Evolutionary conservation across 2,329 filamentous ascomycete genomes (phyloP), one percentile per base, ranked within the genome.

Genomic region (Cryphonectria japonica): DNA sequence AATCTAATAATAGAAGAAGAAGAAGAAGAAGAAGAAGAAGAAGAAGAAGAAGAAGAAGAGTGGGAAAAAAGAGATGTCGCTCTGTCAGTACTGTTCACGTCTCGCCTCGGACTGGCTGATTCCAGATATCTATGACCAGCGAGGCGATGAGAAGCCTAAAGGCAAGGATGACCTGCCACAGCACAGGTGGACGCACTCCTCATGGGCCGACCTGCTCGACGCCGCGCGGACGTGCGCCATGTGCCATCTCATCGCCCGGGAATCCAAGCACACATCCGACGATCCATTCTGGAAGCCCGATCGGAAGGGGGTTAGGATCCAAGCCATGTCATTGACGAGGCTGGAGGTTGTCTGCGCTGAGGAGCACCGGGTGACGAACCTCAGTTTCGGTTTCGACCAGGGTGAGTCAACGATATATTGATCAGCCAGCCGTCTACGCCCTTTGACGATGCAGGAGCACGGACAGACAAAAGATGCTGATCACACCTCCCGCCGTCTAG

Each of bases 91-190:
- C 41, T 65, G 62, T 41, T 43, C 62, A 29, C 37, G 41, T 22
- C 62, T 65, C 26, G 62, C 62, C 37, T 32, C 62, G 7, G 62
- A 46, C 37, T 65, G 62, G 62, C 26, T 65, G 39, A 65, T 65
- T 16, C 62, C 41, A 6, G 62, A 65, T 19, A 43, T 65, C 34
- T 62, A 62, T 22, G 60, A 62, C 34, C 34, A 62, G 60, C 34
- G 60, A 19, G 37, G n/a, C 60, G 19, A n/a, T 22, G 19, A 62
- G 60, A 39, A 22, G 60, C 60, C 34, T 29, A 59, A 13, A 6
- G 54, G 54, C 54, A 59, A 32, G 14, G 54, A 59, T 9, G 2
- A 14, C 7, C 60, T 22, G 34, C 60, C 34, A 6, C 19, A 62
- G 60, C 60, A 65, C 29, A 65, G n/a, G 13, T 65, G 62, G 39